Base-by-base conservation (phyloP, 106 monocot genomes). In the Dioscorea dumetorum region DNA sequence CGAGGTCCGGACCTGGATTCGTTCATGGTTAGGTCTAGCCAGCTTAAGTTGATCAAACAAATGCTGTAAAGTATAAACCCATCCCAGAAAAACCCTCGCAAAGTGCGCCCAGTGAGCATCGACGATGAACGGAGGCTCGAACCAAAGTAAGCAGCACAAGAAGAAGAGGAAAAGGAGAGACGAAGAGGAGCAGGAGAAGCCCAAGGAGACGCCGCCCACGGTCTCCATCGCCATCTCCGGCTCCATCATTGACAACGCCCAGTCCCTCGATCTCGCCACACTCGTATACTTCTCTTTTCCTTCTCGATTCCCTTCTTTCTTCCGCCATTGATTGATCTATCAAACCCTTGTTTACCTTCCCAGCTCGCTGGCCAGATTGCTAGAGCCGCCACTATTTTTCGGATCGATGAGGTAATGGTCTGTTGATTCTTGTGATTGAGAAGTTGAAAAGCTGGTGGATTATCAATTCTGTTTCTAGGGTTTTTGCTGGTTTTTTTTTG, bases 301-400 rank as follows among this genome's bases (percentile, higher is more conserved):
- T 18, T 50, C 33, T 14, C 33, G 19, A 20, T 24, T 24, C 11
- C 33, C 5, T 20, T 10, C n/a, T 69, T 34, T n/a, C 19, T 21
- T 16, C 52, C 12, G 14, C 13, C 51, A n/a, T 53, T 8, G 41
- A 31, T 31, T 14, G 22, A 31, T 16, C 49, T 12, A 23, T 60
- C 31, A 11, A 7, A 24, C 33, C 41, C 14, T 70, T 20, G 16
- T 49, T 14, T 16, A n/a, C 2, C 23, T 56, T 57, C 15, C 73
- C 70, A 87, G 97, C 73, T 97, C 22, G 97, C 90, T 0, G 97
- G 97, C 61, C 97, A 93, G 82, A 81, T 99, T 69, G 97, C 97
- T 50, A 77, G 97, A 10, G 92, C 97, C 0, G 82, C 72, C 65
- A 93, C 97, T 74, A 87, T 99, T 57, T 99, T 99, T 67, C 79